Base-by-base conservation (phyloP, 257 asterid species). In the Gentiana dahurica region DNA sequence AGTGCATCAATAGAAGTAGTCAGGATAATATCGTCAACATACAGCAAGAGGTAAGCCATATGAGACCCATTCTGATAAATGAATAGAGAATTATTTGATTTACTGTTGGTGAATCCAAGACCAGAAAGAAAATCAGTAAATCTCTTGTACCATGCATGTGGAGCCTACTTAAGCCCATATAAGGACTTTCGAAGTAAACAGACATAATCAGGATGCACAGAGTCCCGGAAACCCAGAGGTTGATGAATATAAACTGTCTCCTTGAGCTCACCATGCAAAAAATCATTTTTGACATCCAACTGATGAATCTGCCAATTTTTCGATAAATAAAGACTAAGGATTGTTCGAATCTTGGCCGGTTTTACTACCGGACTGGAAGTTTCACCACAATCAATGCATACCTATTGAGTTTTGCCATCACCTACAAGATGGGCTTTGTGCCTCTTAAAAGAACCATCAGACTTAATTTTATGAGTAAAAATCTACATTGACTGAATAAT, bases 221-320 rank as follows among this genome's bases (percentile, higher is more conserved):
- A 36, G 34, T 1, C 12, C 3, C 12, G 38, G 8, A 54, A 54
- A 15, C 38, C 58, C 34, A 41, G 6, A 32, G 1, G 1, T 1
- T 10, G 12, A 12, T 3, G 36, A 50, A 43, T 75, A 49, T 36
- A 43, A 3, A 41, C 53, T 0, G 1, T 24, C 15, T 52, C 66
- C 1, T 6, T 24, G 3, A 54, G 38, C 33, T 3, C 1, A 34
- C 58, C 58, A 54, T 54, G 36, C 7, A 15, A 11, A 34, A 54
- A 54, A 3, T 38, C 58, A 34, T 54, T 24, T 11, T 54, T 54
- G 38, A 54, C 58, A 33, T 13, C 52, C 8, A 13, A 38, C 49
- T 49, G 38, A 36, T 4, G 43, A 12, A 58, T 54, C 11, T 5
- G 43, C 56, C 74, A 70, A 39, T 39, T 8, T 1, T 39, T 39